Conservation (phyloP, 2,329 filamentous ascomycete genomes). For the Fonsecaea monophora region DNA sequence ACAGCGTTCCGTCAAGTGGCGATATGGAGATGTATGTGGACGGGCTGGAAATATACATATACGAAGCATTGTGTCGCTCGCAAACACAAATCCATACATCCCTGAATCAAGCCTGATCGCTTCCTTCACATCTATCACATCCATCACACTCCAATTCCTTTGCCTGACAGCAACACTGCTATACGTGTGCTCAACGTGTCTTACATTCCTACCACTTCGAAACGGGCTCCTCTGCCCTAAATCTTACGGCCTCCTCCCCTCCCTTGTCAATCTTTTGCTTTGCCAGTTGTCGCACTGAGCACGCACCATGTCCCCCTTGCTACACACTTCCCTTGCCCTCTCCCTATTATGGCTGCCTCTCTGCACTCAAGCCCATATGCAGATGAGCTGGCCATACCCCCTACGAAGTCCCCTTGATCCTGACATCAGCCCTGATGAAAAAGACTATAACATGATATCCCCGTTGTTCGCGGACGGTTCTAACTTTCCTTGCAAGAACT, state of each 20-base stretch:
- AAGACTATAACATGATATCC: conserved; percentile 75
- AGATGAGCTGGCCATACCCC: conserved; percentile 63
- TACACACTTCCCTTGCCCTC: conserved; percentile 21
- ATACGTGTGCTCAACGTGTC: neutral
- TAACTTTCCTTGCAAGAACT: conserved; percentile 80
- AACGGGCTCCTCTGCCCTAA: neutral
- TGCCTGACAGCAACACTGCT: neutral
- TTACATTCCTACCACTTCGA: neutral
- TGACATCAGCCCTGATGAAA: conserved; percentile 50
- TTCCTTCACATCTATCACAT: neutral
- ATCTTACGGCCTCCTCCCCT: neutral
- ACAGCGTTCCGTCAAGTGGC: conserved; percentile 14
- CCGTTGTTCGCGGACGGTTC: conserved; percentile 67
- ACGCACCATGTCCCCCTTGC: conserved; percentile 24
- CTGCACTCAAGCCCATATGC: conserved; percentile 55
- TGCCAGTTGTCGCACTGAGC: neutral
- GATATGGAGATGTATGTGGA: conserved; percentile 1
- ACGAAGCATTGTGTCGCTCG: neutral
- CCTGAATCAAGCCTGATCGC: neutral
- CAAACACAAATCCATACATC: neutral
- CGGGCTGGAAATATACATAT: neutral
- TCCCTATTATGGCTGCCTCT: conserved; percentile 32
- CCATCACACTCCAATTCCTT: neutral
- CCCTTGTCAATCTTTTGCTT: conserved; percentile 1
- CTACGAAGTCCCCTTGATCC: conserved; percentile 60